Evolutionary conservation across 306 rosid genomes (phyloP).

Genomic region (Medicago ruthenica): DNA sequence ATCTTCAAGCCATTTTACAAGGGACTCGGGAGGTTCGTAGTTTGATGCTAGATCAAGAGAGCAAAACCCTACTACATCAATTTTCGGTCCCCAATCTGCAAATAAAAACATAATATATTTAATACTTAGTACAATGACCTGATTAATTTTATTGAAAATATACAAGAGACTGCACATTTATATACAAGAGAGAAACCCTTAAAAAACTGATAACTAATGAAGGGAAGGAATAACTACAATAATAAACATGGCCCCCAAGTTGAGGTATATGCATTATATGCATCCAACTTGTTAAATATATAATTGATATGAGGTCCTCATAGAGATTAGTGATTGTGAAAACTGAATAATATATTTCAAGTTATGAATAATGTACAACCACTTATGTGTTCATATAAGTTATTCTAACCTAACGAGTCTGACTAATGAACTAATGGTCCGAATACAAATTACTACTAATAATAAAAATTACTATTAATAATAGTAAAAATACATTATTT

Average conservation of each 20-base stretch:
- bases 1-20: conserved; percentile 84
- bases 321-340: neutral
- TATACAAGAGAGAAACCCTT: neutral
- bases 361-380: too few species aligned
- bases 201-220: neutral
- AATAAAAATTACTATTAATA: too few species aligned
- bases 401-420: too few species aligned
- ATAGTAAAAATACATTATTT: too few species aligned
- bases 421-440: too few species aligned
- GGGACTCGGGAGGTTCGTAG: conserved; percentile 84
- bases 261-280: neutral
- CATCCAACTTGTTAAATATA: conserved; percentile 1
- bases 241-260: neutral
- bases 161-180: neutral
- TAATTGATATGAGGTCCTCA: neutral
- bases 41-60: conserved; percentile 99
- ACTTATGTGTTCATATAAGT: too few species aligned
- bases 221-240: neutral
- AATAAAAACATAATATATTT: conserved; percentile 41
- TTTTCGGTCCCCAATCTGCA: conserved; percentile 98
- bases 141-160: conserved; percentile 7
- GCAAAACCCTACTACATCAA: conserved; percentile 98
- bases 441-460: too few species aligned
- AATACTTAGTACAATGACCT: neutral
- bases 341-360: too few species aligned